phyloP scores from a whole-genome alignment of 495 filamentous ascomycete genomes.

The Saxophila tyrrhenica region DNA sequence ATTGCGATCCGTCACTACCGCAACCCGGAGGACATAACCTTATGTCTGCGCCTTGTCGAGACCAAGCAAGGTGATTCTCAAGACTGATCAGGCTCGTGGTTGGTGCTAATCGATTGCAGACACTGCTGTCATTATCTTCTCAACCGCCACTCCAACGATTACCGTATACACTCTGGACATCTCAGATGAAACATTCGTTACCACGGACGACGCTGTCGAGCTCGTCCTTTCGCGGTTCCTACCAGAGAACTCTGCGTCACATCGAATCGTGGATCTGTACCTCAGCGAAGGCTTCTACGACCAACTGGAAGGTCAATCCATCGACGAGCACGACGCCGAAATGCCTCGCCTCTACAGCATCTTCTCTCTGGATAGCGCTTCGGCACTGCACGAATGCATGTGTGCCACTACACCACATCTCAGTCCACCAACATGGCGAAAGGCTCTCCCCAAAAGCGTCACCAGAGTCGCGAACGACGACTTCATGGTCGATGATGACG shows the following conservation, averaged over 20 bases:
- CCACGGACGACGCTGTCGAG: neutral
- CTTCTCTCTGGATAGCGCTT: neutral
- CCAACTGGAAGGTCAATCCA: neutral
- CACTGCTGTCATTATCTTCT: neutral
- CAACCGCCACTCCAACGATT: neutral
- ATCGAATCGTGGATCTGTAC: neutral
- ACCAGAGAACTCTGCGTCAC: neutral
- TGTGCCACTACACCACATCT: neutral
- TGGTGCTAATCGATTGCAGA: neutral
- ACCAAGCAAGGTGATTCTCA: neutral
- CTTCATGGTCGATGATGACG: slow-evolving; percentile 21
- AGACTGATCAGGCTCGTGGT: neutral
- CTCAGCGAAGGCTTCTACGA: neutral
- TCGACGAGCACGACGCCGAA: neutral
- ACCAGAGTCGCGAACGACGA: slow-evolving; percentile 9
- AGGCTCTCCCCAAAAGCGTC: neutral
- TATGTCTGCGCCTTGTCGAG: slow-evolving; percentile 3
- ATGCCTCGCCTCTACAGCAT: too few species aligned
- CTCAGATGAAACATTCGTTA: neutral
- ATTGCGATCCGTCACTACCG: slow-evolving; percentile 39
- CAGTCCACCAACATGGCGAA: slow-evolving; percentile 1
- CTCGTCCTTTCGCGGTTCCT: neutral
- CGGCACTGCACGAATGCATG: neutral
- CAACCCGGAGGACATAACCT: slow-evolving; percentile 22
- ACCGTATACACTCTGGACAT: neutral